Percentiles rank a stretch among this genome's conserved stretches.
phyloP scores from a whole-genome alignment of 192 early-diverging fungal genomes.

The Oehlia diaphana region DNA sequence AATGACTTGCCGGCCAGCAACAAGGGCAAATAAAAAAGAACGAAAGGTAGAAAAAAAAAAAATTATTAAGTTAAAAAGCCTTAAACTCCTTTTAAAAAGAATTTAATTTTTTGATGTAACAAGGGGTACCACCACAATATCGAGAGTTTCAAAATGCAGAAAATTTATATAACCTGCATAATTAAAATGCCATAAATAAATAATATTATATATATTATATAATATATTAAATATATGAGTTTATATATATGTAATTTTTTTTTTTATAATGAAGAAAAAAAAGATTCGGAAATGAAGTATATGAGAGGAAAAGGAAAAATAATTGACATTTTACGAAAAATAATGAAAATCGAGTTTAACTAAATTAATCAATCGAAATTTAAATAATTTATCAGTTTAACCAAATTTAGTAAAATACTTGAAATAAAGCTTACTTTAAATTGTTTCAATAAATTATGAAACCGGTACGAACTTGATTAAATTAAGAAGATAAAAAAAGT shows the following conservation, averaged over 20 bases:
- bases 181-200: not conserved
- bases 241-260: too few species aligned
- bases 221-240: too few species aligned
- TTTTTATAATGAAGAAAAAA: too few species aligned
- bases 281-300: too few species aligned
- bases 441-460: not conserved
- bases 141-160: not conserved
- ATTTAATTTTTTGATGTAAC: not conserved
- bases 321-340: too few species aligned
- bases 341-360: not conserved
- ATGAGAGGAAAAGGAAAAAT: too few species aligned
- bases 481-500: too few species aligned
- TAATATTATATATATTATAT: too few species aligned
- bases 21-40: not conserved
- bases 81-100: not conserved
- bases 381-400: not conserved
- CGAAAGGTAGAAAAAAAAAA: not conserved
- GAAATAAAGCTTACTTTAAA: too few species aligned
- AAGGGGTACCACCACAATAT: not conserved
- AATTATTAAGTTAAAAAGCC: not conserved
- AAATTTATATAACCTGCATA: not conserved
- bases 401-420: not conserved
- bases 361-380: not conserved
- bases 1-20: conserved; percentile 10
- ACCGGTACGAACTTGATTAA: too few species aligned